phyloP scores from a whole-genome alignment of 352 stramenopile genomes.

The Pythium plurisporium region DNA sequence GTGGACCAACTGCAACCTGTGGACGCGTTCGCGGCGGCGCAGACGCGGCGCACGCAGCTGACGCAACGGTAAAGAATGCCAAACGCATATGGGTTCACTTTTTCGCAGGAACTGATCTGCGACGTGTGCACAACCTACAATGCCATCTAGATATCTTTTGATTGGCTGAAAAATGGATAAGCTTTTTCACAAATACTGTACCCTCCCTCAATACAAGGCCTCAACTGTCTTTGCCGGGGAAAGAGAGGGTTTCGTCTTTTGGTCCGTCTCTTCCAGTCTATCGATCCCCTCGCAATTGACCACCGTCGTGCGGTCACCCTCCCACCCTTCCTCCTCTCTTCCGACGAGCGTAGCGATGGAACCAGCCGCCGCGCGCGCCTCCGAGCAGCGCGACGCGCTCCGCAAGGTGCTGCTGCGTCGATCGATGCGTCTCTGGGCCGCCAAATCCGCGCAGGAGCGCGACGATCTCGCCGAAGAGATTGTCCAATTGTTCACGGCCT shows the following conservation, averaged over 20 bases:
- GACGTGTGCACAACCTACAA: neutral
- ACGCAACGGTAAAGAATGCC: neutral
- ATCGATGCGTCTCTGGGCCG: conserved; percentile 46
- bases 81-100: conserved; percentile 4
- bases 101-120: neutral
- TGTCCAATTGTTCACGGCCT: conserved; percentile 56
- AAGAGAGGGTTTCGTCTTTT: neutral
- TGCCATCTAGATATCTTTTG: neutral
- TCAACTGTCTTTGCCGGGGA: neutral
- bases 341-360: conserved; percentile 7
- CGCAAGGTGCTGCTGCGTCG: conserved; percentile 43
- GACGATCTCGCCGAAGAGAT: conserved; percentile 42
- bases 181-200: neutral
- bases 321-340: neutral
- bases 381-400: conserved; percentile 24
- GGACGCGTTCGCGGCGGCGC: conserved; percentile 11
- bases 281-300: neutral
- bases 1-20: conserved; percentile 18
- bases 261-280: conserved; percentile 9
- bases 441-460: conserved; percentile 58
- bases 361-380: neutral
- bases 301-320: neutral
- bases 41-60: conserved; percentile 12
- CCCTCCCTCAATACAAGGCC: conserved; percentile 1
- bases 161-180: neutral